Conservation (phyloP, 202 grass and related monocot species). For the Schoenoplectus triqueter region DNA sequence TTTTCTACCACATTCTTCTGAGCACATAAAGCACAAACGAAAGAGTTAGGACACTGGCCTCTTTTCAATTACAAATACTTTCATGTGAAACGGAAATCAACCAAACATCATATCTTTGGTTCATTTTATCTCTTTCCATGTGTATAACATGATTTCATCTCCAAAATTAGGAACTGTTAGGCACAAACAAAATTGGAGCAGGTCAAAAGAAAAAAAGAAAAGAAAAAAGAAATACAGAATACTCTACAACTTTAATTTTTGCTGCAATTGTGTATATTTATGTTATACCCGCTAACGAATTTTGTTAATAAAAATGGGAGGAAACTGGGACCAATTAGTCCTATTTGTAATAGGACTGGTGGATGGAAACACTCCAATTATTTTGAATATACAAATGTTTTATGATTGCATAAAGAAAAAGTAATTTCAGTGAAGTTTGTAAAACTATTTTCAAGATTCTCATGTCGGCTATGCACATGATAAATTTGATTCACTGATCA, state of each 20-base stretch:
- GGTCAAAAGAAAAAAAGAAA: not conserved
- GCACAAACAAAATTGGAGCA: not conserved
- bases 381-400: no score
- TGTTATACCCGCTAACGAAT: no score
- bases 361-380: no score
- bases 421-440: no score
- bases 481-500: not conserved
- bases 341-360: no score
- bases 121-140: not conserved
- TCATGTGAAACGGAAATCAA: not conserved
- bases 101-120: not conserved
- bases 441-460: no score
- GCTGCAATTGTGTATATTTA: no score
- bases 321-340: no score
- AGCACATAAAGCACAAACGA: constrained; percentile 20
- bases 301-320: no score
- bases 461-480: no score
- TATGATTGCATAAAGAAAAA: no score
- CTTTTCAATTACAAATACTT: constrained; percentile 12
- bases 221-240: not conserved
- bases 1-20: constrained; percentile 4
- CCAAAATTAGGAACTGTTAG: not conserved
- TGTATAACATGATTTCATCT: not conserved
- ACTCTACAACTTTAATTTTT: not conserved
- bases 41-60: not conserved